Percentiles rank a stretch among this genome's conserved stretches.
These are phyloP conservation scores for Cercospora nicotianae DNA, from an alignment of 2,329 filamentous ascomycete genomes.

Conservation along the genomic window DNA sequence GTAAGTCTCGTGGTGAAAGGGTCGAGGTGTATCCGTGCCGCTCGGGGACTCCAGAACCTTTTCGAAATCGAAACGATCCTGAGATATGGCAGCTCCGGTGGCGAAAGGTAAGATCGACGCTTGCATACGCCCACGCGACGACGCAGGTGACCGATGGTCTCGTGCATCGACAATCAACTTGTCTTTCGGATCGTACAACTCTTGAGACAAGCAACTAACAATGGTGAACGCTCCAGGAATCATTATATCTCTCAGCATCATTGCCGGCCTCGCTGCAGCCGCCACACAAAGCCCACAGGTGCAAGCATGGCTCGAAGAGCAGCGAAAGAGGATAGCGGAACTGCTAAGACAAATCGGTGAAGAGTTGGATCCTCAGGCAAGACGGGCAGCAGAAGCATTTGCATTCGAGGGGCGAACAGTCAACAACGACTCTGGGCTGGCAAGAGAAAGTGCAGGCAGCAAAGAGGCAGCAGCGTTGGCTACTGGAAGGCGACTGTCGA, in stretches of 20 bases:
- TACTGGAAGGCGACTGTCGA: slow-evolving; percentile 36
- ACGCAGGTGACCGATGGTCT: slow-evolving; percentile 18
- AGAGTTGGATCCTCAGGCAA: slow-evolving; percentile 55
- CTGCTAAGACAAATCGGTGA: slow-evolving; percentile 61
- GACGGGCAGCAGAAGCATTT: slow-evolving; percentile 40
- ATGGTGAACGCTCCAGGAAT: slow-evolving; percentile 50
- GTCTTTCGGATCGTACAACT: neutral
- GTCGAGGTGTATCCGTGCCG: neutral
- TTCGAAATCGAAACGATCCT: neutral
- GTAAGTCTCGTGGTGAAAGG: neutral
- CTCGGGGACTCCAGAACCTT: neutral
- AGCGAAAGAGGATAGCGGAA: slow-evolving; percentile 61
- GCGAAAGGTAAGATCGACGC: slow-evolving; percentile 18
- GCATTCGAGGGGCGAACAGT: slow-evolving; percentile 39
- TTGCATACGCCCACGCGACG: neutral
- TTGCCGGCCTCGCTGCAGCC: slow-evolving; percentile 63
- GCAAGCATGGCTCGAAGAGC: slow-evolving; percentile 61
- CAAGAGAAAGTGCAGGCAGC: slow-evolving; percentile 36
- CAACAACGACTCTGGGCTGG: slow-evolving; percentile 35
- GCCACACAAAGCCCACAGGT: slow-evolving; percentile 65
- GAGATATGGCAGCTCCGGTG: slow-evolving; percentile 16
- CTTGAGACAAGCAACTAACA: slow-evolving; percentile 14
- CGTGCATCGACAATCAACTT: slow-evolving; percentile 6
- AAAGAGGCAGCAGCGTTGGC: slow-evolving; percentile 38
- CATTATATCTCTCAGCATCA: slow-evolving; percentile 61